Conservation (phyloP, 2,329 filamentous ascomycete genomes). For the Dothistroma septosporum region DNA sequence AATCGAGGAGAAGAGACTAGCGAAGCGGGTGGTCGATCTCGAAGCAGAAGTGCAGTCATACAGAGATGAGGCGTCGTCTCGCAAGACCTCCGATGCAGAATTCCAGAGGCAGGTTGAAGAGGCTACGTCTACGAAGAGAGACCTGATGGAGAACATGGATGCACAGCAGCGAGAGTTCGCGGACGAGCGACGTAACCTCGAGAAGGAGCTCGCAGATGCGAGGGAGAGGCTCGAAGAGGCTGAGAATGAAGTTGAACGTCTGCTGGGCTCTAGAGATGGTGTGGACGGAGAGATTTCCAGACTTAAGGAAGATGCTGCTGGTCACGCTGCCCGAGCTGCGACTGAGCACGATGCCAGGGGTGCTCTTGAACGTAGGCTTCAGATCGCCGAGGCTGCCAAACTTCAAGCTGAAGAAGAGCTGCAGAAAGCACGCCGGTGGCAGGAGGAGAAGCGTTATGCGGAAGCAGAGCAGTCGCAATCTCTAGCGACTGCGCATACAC, state of each 20-base stretch:
- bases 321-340: constrained; percentile 61
- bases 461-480: constrained; percentile 32
- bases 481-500: constrained; percentile 36
- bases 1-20: constrained; percentile 59
- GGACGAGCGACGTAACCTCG: constrained; percentile 75
- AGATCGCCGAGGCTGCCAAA: constrained; percentile 26
- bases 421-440: constrained; percentile 55
- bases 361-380: constrained; percentile 51
- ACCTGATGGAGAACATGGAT: constrained; percentile 92
- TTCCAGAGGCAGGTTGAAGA: constrained; percentile 72
- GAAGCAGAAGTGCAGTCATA: constrained; percentile 75
- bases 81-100: constrained; percentile 54
- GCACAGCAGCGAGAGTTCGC: constrained; percentile 84
- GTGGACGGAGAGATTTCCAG: constrained; percentile 69
- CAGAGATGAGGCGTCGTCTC: constrained; percentile 62
- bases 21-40: constrained; percentile 60
- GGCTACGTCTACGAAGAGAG: constrained; percentile 84
- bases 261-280: constrained; percentile 77
- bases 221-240: constrained; percentile 78
- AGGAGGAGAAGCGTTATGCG: constrained; percentile 50
- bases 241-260: constrained; percentile 85
- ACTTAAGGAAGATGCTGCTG: constrained; percentile 49
- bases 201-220: constrained; percentile 71
- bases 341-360: constrained; percentile 61
- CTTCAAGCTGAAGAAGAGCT: constrained; percentile 34